Conservation (phyloP, 2,329 filamentous ascomycete genomes). For the Aspergillus glaucus region DNA sequence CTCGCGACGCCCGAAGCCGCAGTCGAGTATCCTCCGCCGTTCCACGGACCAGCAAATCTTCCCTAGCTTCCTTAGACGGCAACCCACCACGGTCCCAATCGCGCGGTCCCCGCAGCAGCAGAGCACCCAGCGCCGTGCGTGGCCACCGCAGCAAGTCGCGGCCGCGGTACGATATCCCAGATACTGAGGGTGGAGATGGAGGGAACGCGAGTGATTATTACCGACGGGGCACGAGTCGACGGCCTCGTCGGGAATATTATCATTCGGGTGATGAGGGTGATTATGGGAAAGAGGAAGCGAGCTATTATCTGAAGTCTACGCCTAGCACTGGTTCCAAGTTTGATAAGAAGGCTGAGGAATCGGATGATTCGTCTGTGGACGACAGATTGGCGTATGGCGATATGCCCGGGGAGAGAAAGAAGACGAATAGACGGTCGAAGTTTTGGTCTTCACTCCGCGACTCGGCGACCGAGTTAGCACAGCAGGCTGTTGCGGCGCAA, state of each 20-base stretch:
- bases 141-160: background rate
- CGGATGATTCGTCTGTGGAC: slow-evolving; percentile 24
- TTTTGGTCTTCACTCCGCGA: background rate
- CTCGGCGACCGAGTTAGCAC: background rate
- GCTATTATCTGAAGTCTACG: background rate
- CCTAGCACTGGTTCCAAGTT: background rate
- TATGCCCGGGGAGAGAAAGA: slow-evolving; percentile 3
- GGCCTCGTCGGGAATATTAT: background rate
- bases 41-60: too few relatives aligned
- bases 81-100: slow-evolving; percentile 10
- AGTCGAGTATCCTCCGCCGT: slow-evolving; percentile 17
- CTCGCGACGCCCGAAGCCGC: slow-evolving; percentile 32
- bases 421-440: background rate
- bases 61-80: too few relatives aligned
- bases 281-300: background rate
- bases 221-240: background rate
- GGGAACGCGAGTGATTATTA: background rate
- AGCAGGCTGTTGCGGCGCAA: slow-evolving; percentile 3
- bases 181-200: background rate
- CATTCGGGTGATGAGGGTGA: background rate
- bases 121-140: background rate
- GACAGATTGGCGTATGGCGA: slow-evolving; percentile 36
- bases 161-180: slow-evolving; percentile 10
- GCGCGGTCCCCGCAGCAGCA: slow-evolving; percentile 1
- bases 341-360: background rate